Conservation (phyloP, 495 filamentous ascomycete genomes). For the Xylaria nigripes region DNA sequence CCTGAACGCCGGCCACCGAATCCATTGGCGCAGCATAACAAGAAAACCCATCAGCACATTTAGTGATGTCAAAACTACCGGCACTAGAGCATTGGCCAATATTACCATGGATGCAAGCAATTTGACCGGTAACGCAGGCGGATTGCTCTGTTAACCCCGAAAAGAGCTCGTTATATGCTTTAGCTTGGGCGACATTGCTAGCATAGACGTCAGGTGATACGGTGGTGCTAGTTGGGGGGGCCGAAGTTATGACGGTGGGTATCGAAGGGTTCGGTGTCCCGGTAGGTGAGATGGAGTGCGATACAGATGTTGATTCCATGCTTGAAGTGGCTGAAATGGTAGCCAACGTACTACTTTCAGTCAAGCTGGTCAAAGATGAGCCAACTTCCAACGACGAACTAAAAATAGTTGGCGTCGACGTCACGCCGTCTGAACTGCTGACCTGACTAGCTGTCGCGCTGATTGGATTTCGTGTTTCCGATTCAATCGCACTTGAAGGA, state of each 20-base stretch:
- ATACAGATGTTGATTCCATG: slow-evolving; percentile 15
- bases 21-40: slow-evolving; percentile 39
- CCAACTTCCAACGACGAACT: neutral
- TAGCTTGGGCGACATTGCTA: slow-evolving; percentile 31
- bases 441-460: neutral
- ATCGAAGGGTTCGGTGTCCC: slow-evolving; percentile 25
- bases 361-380: neutral
- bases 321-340: slow-evolving; percentile 10
- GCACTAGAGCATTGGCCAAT: slow-evolving; percentile 24
- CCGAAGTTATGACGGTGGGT: slow-evolving; percentile 31
- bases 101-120: slow-evolving; percentile 34
- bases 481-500: neutral
- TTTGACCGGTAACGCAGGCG: slow-evolving; percentile 30
- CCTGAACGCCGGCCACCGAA: slow-evolving; percentile 25
- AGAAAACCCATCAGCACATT: slow-evolving; percentile 21
- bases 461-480: neutral
- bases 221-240: slow-evolving; percentile 26
- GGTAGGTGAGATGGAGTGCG: slow-evolving; percentile 19
- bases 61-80: slow-evolving; percentile 24
- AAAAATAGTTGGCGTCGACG: neutral
- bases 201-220: slow-evolving; percentile 29
- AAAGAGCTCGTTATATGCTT: slow-evolving; percentile 31
- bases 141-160: slow-evolving; percentile 29
- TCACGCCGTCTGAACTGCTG: neutral
- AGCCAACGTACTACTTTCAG: neutral